Percentiles rank a stretch among this genome's conserved stretches.
Conservation (phyloP, 2,329 filamentous ascomycete genomes). For the Orbilia ellipsospora region DNA sequence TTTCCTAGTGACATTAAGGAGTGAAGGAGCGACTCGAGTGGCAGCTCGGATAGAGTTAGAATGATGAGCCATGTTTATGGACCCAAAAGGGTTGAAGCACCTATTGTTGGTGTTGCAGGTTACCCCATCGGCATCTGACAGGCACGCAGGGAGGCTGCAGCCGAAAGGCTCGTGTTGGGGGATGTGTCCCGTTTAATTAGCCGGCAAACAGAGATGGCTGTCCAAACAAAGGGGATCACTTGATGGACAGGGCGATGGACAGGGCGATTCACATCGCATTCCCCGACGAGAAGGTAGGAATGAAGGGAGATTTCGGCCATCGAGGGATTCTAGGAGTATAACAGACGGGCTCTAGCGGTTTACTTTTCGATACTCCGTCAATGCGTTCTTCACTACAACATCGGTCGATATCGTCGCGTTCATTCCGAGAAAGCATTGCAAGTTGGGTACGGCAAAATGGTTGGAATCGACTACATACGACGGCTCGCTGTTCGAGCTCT, state of each 20-base stretch:
- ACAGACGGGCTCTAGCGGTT: neutral
- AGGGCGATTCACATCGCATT: slow-evolving; percentile 6
- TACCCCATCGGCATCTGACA: neutral
- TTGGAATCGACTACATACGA: slow-evolving; percentile 31
- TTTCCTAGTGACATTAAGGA: neutral
- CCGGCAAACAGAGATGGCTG: neutral
- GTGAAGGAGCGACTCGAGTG: neutral
- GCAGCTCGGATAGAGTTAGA: neutral
- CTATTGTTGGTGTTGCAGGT: no score
- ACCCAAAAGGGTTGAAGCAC: no score
- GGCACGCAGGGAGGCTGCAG: neutral
- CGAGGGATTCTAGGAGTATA: neutral
- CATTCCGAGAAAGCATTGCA: neutral
- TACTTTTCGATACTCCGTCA: neutral
- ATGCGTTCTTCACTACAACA: neutral
- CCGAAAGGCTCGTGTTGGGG: slow-evolving; percentile 14
- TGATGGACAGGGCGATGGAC: neutral
- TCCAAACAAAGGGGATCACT: slow-evolving; percentile 1
- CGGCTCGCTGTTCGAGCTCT: slow-evolving; percentile 34
- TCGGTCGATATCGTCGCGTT: neutral
- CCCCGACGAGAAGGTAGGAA: slow-evolving; percentile 25
- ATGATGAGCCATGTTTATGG: no score
- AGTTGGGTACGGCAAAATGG: slow-evolving; percentile 21
- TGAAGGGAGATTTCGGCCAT: slow-evolving; percentile 13
- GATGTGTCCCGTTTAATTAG: neutral